phyloP scores from a whole-genome alignment of 257 asterid species.

The Ilex asprella region DNA sequence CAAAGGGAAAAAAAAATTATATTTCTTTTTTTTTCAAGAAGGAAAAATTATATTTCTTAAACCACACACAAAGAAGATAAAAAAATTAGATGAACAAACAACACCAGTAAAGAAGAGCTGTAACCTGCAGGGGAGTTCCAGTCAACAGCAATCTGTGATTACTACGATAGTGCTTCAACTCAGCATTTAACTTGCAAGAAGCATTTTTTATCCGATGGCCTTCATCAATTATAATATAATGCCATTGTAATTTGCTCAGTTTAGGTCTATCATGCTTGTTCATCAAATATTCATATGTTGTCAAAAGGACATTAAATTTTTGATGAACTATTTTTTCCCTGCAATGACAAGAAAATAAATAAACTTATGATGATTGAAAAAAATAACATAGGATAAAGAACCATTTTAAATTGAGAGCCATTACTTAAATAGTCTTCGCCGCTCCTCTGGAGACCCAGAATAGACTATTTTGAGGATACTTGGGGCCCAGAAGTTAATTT shows the following conservation, averaged over 20 bases:
- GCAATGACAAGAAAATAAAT: constrained; percentile 31
- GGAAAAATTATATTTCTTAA: neutral
- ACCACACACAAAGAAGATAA: constrained; percentile 1
- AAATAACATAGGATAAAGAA: neutral
- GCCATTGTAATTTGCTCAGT: constrained; percentile 92
- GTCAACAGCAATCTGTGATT: constrained; percentile 94
- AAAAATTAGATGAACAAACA: neutral
- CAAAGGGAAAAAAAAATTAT: neutral
- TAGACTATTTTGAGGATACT: constrained; percentile 78
- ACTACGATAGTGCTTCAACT: constrained; percentile 87
- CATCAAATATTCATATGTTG: constrained; percentile 97
- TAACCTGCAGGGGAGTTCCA: constrained; percentile 98
- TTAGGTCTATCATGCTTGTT: constrained; percentile 99
- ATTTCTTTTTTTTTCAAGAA: too few species aligned
- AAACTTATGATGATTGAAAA: constrained; percentile 11
- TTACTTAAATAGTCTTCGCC: constrained; percentile 88
- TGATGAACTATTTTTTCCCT: constrained; percentile 92
- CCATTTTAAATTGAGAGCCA: constrained; percentile 7
- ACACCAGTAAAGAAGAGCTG: constrained; percentile 11
- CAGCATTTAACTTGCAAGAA: constrained; percentile 99
- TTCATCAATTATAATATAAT: constrained; percentile 91
- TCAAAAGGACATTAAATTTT: constrained; percentile 91
- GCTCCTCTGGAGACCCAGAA: constrained; percentile 96
- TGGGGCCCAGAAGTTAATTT: constrained; percentile 93
- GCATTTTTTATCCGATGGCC: constrained; percentile 99